Evolutionary conservation across 441 rosid species (phyloP).

Genomic region (Erodium trifolium): DNA sequence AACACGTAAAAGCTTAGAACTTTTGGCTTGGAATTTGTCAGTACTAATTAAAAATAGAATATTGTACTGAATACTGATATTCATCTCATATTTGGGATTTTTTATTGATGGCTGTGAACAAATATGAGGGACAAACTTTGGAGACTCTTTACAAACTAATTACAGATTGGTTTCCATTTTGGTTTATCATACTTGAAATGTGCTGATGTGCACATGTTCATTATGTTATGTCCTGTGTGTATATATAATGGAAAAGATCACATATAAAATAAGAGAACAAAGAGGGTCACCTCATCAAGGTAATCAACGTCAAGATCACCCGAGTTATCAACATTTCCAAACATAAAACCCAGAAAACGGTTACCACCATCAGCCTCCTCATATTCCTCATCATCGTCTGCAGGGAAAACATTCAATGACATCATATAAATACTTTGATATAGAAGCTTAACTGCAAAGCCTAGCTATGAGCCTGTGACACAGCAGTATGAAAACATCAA

Average conservation of each 20-base stretch:
- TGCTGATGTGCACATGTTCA: not conserved
- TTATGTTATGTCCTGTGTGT: not conserved
- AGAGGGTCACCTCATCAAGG: constrained; percentile 72
- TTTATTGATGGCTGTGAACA: not conserved
- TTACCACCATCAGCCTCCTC: constrained; percentile 66
- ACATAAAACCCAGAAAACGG: constrained; percentile 78
- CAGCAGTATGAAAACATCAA: not conserved
- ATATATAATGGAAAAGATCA: not conserved
- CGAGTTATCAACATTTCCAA: constrained; percentile 85
- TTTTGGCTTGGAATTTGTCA: not conserved
- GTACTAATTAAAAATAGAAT: not conserved
- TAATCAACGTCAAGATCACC: constrained; percentile 97
- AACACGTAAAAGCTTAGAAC: not conserved
- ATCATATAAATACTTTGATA: constrained; percentile 2
- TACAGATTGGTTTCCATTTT: not conserved
- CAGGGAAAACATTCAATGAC: constrained; percentile 16
- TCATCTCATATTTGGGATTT: not conserved
- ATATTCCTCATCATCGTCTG: constrained; percentile 82
- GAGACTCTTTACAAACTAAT: not conserved
- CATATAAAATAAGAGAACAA: constrained; percentile 7
- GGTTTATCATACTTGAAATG: not conserved
- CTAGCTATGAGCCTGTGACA: not conserved
- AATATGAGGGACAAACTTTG: not conserved
- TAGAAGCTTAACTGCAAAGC: not conserved
- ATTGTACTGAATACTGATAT: not conserved